Evolutionary conservation across 495 filamentous ascomycete genomes (phyloP), one percentile per base, ranked within the genome.

Genomic region (Penicillium subrubescens): DNA sequence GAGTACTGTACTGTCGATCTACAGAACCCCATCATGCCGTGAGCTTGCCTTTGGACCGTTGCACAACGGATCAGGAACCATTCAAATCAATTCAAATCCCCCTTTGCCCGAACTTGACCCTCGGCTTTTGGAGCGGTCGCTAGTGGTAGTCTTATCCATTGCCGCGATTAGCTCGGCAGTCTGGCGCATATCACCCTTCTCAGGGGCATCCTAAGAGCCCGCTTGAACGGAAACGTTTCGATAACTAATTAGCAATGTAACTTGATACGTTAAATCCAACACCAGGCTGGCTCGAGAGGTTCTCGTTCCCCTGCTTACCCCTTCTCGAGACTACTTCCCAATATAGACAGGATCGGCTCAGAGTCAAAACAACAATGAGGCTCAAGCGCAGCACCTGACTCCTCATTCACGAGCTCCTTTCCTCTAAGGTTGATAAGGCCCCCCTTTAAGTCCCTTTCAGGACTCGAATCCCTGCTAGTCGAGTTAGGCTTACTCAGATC

Each of bases 391-490:
- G 31, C 33, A 15, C 52, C 57, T 39, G 21, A 48, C 44, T 48
- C 41, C 58, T 41, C 29, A 43, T 60, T 51, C 43, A 31, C 48
- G 19, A 23, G 19, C 17, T n/a, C 27, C 25, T 31, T 10, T 12
- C 48, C 25, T 25, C 12, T 27, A 7, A 11, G 11, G 46, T 57
- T 43, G 35, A 43, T 61, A 60, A 66, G 46, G 34, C 34, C 12
- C 43, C 51, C 52, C 41, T 41, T 50, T 19, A 46, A 1, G 14
- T 3, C 43, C 44, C 44, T 19, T 48, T 48, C 21, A 60, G 61
- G 41, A 39, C 21, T 34, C 27, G 10, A 23, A 51, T 63, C 64
- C 57, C 55, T 46, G 62, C 39, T 15, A 37, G 33, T 21, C 53
- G 17, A 56, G 31, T 4, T 15, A 19, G 25, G 53, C 48, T 60